Conservation (phyloP, 257 asterid species). For the Ajuga chamaepitys region DNA sequence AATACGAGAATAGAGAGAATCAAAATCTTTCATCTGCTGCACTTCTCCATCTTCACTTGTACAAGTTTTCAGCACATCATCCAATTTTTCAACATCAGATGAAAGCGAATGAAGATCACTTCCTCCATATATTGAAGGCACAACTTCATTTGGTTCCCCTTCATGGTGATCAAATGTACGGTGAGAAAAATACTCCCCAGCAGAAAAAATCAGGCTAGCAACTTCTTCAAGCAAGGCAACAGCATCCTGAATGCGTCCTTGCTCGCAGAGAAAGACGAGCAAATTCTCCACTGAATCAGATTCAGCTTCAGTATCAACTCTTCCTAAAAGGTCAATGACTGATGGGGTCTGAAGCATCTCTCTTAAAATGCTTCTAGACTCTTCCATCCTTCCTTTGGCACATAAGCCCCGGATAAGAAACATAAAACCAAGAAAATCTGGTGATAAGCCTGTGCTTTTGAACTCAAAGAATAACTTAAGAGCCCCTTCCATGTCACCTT, state of each 20-base stretch:
- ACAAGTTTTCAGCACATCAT: slow-evolving; percentile 10
- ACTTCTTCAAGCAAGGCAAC: slow-evolving; percentile 69
- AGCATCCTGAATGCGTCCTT: slow-evolving; percentile 71
- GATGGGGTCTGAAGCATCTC: slow-evolving; percentile 66
- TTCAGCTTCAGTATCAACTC: slow-evolving; percentile 42
- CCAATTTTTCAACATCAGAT: slow-evolving; percentile 15
- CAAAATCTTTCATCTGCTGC: slow-evolving; percentile 39
- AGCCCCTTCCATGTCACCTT: slow-evolving; percentile 90
- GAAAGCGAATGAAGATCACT: slow-evolving; percentile 14
- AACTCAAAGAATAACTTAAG: slow-evolving; percentile 52
- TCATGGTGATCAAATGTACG: slow-evolving; percentile 14
- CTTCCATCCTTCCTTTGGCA: slow-evolving; percentile 96
- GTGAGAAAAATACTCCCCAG: slow-evolving; percentile 17
- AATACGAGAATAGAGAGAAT: slow-evolving; percentile 43
- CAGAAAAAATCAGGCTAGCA: slow-evolving; percentile 37
- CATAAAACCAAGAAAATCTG: slow-evolving; percentile 82
- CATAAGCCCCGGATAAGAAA: slow-evolving; percentile 62
- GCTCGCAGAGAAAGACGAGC: slow-evolving; percentile 62
- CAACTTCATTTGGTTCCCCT: slow-evolving; percentile 14
- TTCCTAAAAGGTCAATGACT: slow-evolving; percentile 42
- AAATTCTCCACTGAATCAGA: slow-evolving; percentile 54
- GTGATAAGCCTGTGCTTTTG: slow-evolving; percentile 42
- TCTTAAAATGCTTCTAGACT: slow-evolving; percentile 63
- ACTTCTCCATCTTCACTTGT: slow-evolving; percentile 22
- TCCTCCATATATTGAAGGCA: slow-evolving; percentile 5